Evolutionary conservation across 352 stramenopile species (phyloP).

Genomic region (Phytophthora constricta): DNA sequence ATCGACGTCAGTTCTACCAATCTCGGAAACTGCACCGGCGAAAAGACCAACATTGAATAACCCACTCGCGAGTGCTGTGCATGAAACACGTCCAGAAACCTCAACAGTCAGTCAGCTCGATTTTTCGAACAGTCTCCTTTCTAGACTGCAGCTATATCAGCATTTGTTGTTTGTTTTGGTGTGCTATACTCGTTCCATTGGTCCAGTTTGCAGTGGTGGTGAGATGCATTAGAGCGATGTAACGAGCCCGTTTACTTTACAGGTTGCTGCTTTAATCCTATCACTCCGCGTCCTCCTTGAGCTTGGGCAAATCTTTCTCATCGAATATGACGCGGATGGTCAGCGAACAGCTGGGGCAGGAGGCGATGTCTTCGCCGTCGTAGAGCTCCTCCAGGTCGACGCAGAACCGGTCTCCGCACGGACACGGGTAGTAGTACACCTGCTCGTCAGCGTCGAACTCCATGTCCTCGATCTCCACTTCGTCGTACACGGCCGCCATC

Average conservation of each 20-base stretch:
- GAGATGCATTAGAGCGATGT: background rate
- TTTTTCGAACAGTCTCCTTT: background rate
- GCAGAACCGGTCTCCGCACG: conserved; percentile 96
- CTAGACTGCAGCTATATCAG: background rate
- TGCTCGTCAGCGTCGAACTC: conserved; percentile 93
- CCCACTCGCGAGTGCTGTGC: background rate
- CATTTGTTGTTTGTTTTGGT: background rate
- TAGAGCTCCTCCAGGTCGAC: conserved; percentile 87
- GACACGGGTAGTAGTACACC: conserved; percentile 98
- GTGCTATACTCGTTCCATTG: no score
- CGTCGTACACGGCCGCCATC: conserved; percentile 95
- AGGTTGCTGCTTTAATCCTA: conserved; percentile 6
- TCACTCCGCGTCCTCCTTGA: conserved; percentile 51
- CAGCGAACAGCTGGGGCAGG: conserved; percentile 96
- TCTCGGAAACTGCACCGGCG: conserved; percentile 2
- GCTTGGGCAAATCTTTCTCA: conserved; percentile 78
- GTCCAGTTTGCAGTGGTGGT: no score
- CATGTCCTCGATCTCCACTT: conserved; percentile 99
- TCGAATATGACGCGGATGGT: conserved; percentile 97
- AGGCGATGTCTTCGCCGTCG: conserved; percentile 97
- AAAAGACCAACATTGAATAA: conserved; percentile 1
- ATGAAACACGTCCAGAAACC: background rate
- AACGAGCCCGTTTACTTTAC: conserved; percentile 22
- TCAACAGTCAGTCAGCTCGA: background rate
- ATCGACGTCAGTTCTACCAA: background rate